These are phyloP conservation scores for Lachnellula cervina DNA, from an alignment of 2,329 filamentous ascomycete genomes.

Conservation along the genomic window DNA sequence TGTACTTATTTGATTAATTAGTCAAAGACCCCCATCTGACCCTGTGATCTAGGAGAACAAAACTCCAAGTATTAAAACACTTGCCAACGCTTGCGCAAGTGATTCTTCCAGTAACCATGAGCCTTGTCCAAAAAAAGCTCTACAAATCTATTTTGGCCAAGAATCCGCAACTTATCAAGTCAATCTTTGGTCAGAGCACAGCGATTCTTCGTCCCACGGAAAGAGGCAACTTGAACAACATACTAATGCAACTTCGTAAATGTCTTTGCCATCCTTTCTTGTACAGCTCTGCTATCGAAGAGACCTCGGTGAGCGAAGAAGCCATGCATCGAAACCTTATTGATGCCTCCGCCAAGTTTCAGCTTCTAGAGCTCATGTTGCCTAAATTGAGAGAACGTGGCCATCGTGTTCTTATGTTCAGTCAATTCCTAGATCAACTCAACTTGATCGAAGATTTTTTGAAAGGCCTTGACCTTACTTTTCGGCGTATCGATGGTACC, in stretches of 20 bases:
- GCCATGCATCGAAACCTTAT: slow-evolving; percentile 75
- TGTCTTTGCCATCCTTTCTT: slow-evolving; percentile 95
- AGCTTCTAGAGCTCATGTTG: slow-evolving; percentile 77
- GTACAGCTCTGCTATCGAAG: slow-evolving; percentile 86
- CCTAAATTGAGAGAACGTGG: slow-evolving; percentile 81
- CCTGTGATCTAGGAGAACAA: slow-evolving; percentile 60
- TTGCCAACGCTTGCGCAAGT: slow-evolving; percentile 91
- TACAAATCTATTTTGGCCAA: slow-evolving; percentile 92
- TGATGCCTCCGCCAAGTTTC: slow-evolving; percentile 85
- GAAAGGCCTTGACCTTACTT: slow-evolving; percentile 64
- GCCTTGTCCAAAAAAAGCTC: slow-evolving; percentile 83
- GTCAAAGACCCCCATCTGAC: slow-evolving; percentile 1
- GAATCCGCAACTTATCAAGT: slow-evolving; percentile 80
- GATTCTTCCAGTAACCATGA: slow-evolving; percentile 95
- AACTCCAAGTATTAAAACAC: slow-evolving; percentile 84
- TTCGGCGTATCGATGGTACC: slow-evolving; percentile 79
- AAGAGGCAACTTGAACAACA: slow-evolving; percentile 81
- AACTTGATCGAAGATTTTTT: slow-evolving; percentile 92
- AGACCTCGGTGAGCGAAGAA: slow-evolving; percentile 58
- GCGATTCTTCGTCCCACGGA: slow-evolving; percentile 60
- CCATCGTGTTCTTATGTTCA: slow-evolving; percentile 91
- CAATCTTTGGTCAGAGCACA: slow-evolving; percentile 70
- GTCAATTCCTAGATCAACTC: slow-evolving; percentile 86
- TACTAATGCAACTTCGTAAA: slow-evolving; percentile 90
- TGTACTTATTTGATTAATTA: neutral